Percentiles rank a stretch among this genome's conserved stretches.
These are phyloP conservation scores for Erysimum pusillum DNA, from an alignment of 441 rosid genomes.

Conservation along the genomic window DNA sequence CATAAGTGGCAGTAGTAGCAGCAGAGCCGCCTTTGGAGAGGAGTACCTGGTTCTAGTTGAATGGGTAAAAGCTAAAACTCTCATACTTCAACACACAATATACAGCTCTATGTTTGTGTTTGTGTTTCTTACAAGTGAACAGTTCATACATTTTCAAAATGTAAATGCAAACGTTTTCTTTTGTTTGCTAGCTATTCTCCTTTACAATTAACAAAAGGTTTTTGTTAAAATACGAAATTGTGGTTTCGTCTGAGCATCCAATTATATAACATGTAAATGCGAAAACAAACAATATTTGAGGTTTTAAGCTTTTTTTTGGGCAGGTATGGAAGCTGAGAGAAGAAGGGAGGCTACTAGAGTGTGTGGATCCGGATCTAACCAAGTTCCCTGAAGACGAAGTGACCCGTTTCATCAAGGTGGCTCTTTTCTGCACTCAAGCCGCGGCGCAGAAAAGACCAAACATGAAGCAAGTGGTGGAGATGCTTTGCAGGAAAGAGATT, in stretches of 20 bases:
- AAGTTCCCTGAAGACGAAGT: conserved; percentile 74
- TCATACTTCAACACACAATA: neutral
- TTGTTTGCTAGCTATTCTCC: neutral
- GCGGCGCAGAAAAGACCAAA: conserved; percentile 72
- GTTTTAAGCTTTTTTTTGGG: conserved; percentile 38
- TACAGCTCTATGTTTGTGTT: conserved; percentile 1
- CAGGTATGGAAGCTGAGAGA: conserved; percentile 92
- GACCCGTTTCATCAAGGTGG: conserved; percentile 73
- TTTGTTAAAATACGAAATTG: neutral
- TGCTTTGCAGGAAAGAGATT: conserved; percentile 77
- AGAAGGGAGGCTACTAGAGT: conserved; percentile 72
- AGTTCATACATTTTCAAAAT: conserved; percentile 3
- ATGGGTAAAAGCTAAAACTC: conserved; percentile 73
- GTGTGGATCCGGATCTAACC: conserved; percentile 76
- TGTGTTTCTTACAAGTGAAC: neutral
- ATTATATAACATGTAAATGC: conserved; percentile 23
- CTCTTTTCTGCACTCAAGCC: conserved; percentile 91
- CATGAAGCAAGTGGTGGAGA: conserved; percentile 89
- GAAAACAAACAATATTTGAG: neutral
- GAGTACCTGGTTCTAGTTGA: conserved; percentile 76
- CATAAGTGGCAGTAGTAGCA: conserved; percentile 85
- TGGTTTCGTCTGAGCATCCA: neutral
- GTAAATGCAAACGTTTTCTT: neutral
- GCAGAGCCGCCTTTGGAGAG: conserved; percentile 83
- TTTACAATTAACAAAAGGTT: neutral